Base-by-base conservation (phyloP, 306 rosid genomes). In the Vicia villosa region DNA sequence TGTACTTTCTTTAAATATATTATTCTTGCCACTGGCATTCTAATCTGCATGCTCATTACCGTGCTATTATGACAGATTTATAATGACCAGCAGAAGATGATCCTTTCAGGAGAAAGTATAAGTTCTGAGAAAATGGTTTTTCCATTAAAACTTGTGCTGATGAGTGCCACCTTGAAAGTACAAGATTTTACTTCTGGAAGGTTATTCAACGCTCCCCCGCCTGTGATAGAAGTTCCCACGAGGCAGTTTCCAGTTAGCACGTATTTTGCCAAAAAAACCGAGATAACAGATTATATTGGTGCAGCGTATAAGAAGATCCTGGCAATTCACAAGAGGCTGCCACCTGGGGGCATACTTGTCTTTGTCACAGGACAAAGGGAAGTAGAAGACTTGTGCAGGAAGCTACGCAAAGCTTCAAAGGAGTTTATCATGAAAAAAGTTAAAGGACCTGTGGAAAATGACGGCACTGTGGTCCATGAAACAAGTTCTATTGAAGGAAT, bases 131-230 rank as follows among this genome's bases (percentile, higher is more conserved):
- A 75, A 55, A 62, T 72, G 82, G 75, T 94, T 78, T 86, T 80
- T 80, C 98, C 95, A 15, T 77, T 94, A 68, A 94, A 87, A 79
- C 93, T 90, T 81, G 92, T 94, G 76, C 89, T 94, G 73, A 93
- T 88, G 98, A 90, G 98, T 79, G 97, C 98, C 69, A 93, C 97
- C 54, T 69, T 93, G 89, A 83, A 85, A 69, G 98, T 86, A 41
- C 89, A 90, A 81, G 98, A 93, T 68, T 93, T 93, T 70, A 77
- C 81, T 72, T 82, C 91, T 55, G 85, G 77, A 65, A 85, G 82
- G 76, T 43, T 93, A 80, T 90, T 90, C 74, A 41, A 21, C 68
- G 68, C 81, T 51, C 80, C 91, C 36, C 96, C 96, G 20, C 97
- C 96, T 42, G 82, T 88, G 57, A 74, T 90, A 72, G 88, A 90